A percentile compares a stretch with the other conserved stretches of the same genome.
These are phyloP conservation scores for Tephrocybe sp. DNA, from an alignment of 768 basidiomycete species.

Conservation along the genomic window DNA sequence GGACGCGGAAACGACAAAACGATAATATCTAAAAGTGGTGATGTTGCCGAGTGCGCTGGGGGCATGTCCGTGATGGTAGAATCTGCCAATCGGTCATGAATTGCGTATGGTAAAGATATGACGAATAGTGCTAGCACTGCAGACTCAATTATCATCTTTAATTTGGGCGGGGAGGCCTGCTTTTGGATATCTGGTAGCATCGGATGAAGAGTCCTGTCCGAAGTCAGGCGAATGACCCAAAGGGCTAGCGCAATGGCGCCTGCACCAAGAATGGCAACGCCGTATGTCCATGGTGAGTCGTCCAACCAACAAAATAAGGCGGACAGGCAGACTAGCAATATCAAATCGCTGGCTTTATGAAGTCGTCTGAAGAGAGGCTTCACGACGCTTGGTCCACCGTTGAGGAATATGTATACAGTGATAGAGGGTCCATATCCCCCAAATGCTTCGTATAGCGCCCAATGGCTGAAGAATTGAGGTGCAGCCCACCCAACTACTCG, in stretches of 20 bases:
- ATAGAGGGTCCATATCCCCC: slow-evolving; percentile 37
- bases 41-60: slow-evolving; percentile 18
- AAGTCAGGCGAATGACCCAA: slow-evolving; percentile 6
- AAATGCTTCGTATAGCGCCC: slow-evolving; percentile 36
- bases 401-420: slow-evolving; percentile 18
- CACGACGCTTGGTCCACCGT: slow-evolving; percentile 9
- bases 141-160: slow-evolving; percentile 17
- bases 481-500: slow-evolving; percentile 35
- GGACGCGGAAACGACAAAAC: slow-evolving; percentile 40
- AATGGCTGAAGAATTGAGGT: slow-evolving; percentile 39
- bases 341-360: slow-evolving; percentile 11
- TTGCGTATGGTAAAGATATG: slow-evolving; percentile 14
- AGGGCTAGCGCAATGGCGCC: slow-evolving; percentile 19
- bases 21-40: slow-evolving; percentile 38
- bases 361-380: slow-evolving; percentile 5
- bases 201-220: slow-evolving; percentile 6
- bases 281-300: slow-evolving; percentile 40
- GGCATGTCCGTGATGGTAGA: slow-evolving; percentile 15
- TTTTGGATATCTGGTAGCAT: slow-evolving; percentile 12
- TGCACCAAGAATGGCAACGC: slow-evolving; percentile 25
- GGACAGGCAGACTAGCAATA: slow-evolving; percentile 13
- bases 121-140: slow-evolving; percentile 20
- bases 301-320: slow-evolving; percentile 27
- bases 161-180: slow-evolving; percentile 5
- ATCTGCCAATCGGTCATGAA: slow-evolving; percentile 3